Evolutionary conservation across 2,329 filamentous ascomycete genomes (phyloP), one percentile per base, ranked within the genome.

Genomic region (Microthyrium microscopicum): DNA sequence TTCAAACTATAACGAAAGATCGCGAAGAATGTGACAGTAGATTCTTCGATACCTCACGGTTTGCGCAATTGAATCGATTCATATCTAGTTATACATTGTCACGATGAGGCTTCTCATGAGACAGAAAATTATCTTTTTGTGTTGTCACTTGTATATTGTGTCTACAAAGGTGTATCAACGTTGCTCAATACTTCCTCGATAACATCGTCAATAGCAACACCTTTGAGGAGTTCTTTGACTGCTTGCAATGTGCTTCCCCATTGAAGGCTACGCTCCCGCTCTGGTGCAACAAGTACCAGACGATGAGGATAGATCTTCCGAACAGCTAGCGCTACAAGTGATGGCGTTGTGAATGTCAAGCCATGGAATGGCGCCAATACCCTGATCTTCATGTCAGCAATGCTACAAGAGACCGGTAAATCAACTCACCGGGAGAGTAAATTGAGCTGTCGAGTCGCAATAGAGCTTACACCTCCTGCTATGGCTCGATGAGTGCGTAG

Each of bases 241-340:
- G 79, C 78, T 20, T 67, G 63, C 0, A 77, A 43, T 34, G 78
- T 73, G 52, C 87, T 94, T 1, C 89, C 89, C 73, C 91, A 98
- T 52, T 93, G 82, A 61, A 93, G 68, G 51, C 84, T 94, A 30
- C 84, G 67, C 57, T 95, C 89, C 37, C 73, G 70, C 40, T 72
- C 67, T 1, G 81, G 67, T 2, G 58, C 55, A 0, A 77, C 71
- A 35, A 94, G 67, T 11, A 69, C 55, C 20, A 98, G 73, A 6
- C 84, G 75, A 56, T 98, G 89, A 13, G 78, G 65, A 49, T 92
- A 98, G 17, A 92, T 69, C 57, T 95, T 95, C 39, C 72, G 72
- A 2, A 77, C 75, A 4, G 89, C 89, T 29, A 98, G 62, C 5
- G 67, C 72, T 15, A 94, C 76, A 18, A 95, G 67, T 1, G 82